Conservation (phyloP, 106 monocot species). For the Dendrobium chrysotoxum region DNA sequence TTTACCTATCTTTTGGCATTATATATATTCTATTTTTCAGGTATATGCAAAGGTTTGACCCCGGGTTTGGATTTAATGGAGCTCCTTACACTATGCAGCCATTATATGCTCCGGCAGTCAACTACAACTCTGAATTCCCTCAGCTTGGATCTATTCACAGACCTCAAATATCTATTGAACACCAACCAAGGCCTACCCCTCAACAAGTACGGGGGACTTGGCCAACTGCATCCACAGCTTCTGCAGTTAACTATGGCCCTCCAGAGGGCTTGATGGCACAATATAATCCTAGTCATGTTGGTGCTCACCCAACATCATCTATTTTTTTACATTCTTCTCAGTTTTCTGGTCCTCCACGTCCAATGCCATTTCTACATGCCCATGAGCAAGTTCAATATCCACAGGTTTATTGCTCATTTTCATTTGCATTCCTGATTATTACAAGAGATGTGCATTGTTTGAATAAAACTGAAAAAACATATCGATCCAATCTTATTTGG, state of each 20-base stretch:
- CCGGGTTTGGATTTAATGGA: conserved; percentile 89
- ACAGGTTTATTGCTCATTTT: conserved; percentile 27
- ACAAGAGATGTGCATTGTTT: neutral
- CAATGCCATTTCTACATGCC: conserved; percentile 40
- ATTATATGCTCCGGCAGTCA: conserved; percentile 73
- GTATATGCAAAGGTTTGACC: conserved; percentile 89
- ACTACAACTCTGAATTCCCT: conserved; percentile 89
- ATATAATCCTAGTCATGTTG: conserved; percentile 41
- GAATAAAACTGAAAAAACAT: no score
- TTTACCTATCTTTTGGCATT: neutral
- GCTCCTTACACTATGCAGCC: conserved; percentile 69
- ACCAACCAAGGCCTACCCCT: conserved; percentile 37
- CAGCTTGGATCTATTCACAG: conserved; percentile 60
- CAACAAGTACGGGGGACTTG: conserved; percentile 50
- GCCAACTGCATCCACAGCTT: conserved; percentile 35
- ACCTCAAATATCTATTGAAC: conserved; percentile 46
- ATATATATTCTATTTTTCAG: conserved; percentile 25
- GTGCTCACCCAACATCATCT: conserved; percentile 35
- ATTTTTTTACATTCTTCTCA: conserved; percentile 65
- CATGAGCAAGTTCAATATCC: conserved; percentile 55
- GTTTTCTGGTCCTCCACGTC: conserved; percentile 37
- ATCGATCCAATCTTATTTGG: no score
- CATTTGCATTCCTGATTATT: neutral
- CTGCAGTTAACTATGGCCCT: conserved; percentile 46
- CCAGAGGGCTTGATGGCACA: conserved; percentile 55